A percentile compares a stretch with the other conserved stretches of the same genome.
phyloP scores from a whole-genome alignment of 2,329 filamentous ascomycete genomes.

The Raffaelea albimanens region DNA sequence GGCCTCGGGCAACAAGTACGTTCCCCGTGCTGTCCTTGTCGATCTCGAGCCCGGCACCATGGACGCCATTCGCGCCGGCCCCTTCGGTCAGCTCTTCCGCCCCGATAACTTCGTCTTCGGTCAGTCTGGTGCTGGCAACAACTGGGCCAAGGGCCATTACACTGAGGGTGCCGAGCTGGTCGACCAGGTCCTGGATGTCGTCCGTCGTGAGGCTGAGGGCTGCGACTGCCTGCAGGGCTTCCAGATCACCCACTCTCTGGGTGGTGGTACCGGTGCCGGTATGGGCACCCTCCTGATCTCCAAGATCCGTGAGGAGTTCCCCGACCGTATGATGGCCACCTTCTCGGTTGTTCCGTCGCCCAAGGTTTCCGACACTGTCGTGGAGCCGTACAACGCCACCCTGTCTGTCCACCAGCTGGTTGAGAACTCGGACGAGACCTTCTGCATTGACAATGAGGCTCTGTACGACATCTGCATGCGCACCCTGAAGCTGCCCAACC shows the following conservation, averaged over 20 bases:
- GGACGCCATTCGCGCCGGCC: conserved; percentile 96
- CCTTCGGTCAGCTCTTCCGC: conserved; percentile 98
- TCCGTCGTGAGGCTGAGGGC: conserved; percentile 96
- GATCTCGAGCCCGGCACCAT: conserved; percentile 99
- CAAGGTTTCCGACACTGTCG: conserved; percentile 99
- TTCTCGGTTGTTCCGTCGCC: conserved; percentile 98
- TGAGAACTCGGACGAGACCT: conserved; percentile 99
- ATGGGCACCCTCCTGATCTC: conserved; percentile 99
- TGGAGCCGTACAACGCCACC: conserved; percentile 99
- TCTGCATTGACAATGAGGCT: conserved; percentile 99
- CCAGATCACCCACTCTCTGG: conserved; percentile 99
- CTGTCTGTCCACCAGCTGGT: conserved; percentile 98
- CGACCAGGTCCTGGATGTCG: conserved; percentile 95
- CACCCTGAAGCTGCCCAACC: conserved; percentile 96
- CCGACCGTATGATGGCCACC: conserved; percentile 99
- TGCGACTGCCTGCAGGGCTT: conserved; percentile 99
- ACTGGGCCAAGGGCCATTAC: conserved; percentile 99
- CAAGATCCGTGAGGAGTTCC: conserved; percentile 99
- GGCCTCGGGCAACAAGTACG: conserved; percentile 98
- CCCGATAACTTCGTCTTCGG: conserved; percentile 99
- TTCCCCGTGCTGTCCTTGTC: conserved; percentile 97
- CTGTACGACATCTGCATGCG: conserved; percentile 99
- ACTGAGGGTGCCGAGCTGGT: conserved; percentile 99
- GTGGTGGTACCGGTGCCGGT: conserved; percentile 99
- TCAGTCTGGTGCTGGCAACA: conserved; percentile 99